Base-by-base conservation (phyloP, 2,329 filamentous ascomycete species). In the Pseudocercospora macadamiae region DNA sequence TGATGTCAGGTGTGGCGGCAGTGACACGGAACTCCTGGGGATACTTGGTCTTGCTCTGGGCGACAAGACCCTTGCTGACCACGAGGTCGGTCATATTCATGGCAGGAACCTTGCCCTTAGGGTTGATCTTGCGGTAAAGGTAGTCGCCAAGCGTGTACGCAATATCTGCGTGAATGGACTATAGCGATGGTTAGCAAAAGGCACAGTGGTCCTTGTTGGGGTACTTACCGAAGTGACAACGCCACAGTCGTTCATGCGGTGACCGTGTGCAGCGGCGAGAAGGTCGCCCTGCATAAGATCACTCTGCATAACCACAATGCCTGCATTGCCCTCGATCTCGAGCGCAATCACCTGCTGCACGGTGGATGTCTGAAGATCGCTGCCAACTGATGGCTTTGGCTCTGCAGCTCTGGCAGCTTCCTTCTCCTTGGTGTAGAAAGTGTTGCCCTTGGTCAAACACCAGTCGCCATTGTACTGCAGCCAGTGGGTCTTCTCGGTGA, bases 171-270 rank as follows among this genome's bases (percentile, higher is more conserved):
- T 74, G 72, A 0, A 75, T 51, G 9, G 66, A 71, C 56, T 77
- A 26, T 25, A 21, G 26, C 28, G 6, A 26, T 7, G 3, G 23
- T 47, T 26, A 47, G 42, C 42, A 47, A 3, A 21, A 28, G 21
- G 10, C 19, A n/a, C 19, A 47, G 4, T 7, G 3, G 23, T 23
- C 10, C 10, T 9, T 10, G 16, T 25, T 23, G 23, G 28, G 19
- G 34, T n/a, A 53, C 68, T 74, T 0, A 71, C 70, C 79, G 79
- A 73, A 82, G 80, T 0, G 78, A 79, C 47, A 2, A 61, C 39
- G 21, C 52, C 44, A 34, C 45, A 56, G 30, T 73, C 77, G 47
- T 70, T 74, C 0, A 72, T 70, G 45, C 79, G 77, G 72, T 83
- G 80, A 0, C 79, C 80, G 6, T 74, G 59, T 1, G 73, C 74